Percentiles rank a stretch among this genome's conserved stretches.
phyloP scores from a whole-genome alignment of 2,329 filamentous ascomycete species.

The Calcarisporium arbuscula region DNA sequence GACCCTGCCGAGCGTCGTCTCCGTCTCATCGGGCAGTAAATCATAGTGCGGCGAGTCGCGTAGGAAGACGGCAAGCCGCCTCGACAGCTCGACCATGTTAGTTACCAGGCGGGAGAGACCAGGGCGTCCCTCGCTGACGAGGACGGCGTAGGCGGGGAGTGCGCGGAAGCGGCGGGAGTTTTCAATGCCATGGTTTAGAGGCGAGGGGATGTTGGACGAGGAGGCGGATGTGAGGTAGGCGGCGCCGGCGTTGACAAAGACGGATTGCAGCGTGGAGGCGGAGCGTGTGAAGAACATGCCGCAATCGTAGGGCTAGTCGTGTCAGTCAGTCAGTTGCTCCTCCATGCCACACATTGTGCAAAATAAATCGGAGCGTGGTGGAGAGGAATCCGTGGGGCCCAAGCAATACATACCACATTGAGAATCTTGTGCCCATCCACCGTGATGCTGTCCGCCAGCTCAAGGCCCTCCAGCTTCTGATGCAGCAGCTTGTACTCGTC shows the following conservation, averaged over 20 bases:
- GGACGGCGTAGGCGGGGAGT: constrained; percentile 77
- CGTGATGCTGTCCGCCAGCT: constrained; percentile 81
- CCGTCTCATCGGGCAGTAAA: constrained; percentile 48
- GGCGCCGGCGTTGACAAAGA: constrained; percentile 81
- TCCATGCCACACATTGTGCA: too few species aligned
- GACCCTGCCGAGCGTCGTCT: constrained; percentile 42
- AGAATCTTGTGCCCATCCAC: constrained; percentile 88
- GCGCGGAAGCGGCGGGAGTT: constrained; percentile 89
- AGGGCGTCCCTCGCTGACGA: constrained; percentile 64
- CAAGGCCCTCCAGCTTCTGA: constrained; percentile 54
- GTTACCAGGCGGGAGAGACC: constrained; percentile 66
- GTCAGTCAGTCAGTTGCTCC: background rate
- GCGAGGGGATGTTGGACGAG: constrained; percentile 57
- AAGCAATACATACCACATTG: constrained; percentile 67
- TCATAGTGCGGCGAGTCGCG: constrained; percentile 56
- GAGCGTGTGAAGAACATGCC: constrained; percentile 80
- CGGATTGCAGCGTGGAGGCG: constrained; percentile 45
- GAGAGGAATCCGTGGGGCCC: too few species aligned
- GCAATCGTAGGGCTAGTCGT: constrained; percentile 70
- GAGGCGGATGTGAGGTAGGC: constrained; percentile 61
- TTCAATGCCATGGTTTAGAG: constrained; percentile 80
- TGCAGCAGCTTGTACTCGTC: constrained; percentile 50
- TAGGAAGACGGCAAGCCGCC: constrained; percentile 60
- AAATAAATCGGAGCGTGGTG: too few species aligned
- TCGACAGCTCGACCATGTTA: constrained; percentile 65